A percentile compares a stretch with the other conserved stretches of the same genome.
These are phyloP conservation scores for Yarrowia sp. DNA, from an alignment of 805 yeast genomes.

Conservation along the genomic window DNA sequence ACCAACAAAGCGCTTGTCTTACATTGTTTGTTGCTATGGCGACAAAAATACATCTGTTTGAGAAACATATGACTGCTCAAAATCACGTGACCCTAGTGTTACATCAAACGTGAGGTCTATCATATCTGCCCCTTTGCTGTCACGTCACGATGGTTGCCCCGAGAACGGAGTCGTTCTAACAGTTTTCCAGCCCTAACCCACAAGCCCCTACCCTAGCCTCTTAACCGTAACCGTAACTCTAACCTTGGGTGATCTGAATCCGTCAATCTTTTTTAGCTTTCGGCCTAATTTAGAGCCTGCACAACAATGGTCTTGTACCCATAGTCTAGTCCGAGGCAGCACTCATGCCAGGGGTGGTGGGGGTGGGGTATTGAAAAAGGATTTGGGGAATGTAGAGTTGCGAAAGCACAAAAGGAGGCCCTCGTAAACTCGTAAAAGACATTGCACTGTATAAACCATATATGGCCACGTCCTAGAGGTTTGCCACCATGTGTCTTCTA, in stretches of 20 bases:
- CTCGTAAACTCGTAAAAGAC: too few species aligned
- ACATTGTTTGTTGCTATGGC: neutral
- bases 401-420: neutral
- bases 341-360: neutral
- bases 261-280: neutral
- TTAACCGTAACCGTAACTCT: neutral
- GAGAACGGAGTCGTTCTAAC: neutral
- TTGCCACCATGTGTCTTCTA: too few species aligned
- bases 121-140: neutral
- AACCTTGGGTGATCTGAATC: neutral
- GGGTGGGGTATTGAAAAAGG: neutral
- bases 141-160: neutral
- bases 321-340: constrained; percentile 12
- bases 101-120: too few species aligned
- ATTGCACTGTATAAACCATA: too few species aligned
- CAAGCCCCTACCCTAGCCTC: constrained; percentile 4
- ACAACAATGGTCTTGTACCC: constrained; percentile 9
- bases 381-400: neutral
- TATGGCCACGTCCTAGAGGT: too few species aligned
- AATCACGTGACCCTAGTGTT: too few species aligned
- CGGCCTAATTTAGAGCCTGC: constrained; percentile 15
- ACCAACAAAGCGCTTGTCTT: neutral
- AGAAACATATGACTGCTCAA: too few species aligned
- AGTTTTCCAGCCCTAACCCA: neutral
- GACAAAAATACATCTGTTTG: neutral